Base-by-base conservation (phyloP, 2,329 filamentous ascomycete species). In the Aspergillus udagawae region DNA sequence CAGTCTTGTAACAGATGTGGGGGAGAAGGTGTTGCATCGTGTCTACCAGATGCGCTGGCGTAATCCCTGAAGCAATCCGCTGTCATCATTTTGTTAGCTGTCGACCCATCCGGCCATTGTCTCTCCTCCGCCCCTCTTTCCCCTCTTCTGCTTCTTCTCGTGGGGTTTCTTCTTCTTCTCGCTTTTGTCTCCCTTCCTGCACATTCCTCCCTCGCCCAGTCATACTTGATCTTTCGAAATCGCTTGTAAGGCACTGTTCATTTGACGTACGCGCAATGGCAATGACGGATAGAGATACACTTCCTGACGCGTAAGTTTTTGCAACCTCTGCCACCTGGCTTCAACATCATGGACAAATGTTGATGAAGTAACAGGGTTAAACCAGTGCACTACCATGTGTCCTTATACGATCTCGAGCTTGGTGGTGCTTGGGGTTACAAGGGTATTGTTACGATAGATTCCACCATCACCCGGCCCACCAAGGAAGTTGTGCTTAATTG, bases 341-440 rank as follows among this genome's bases (percentile, higher is more conserved):
- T 58, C 45, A 35, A 48, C 51, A 28, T 3, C 12, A 5, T 54
- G 55, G 54, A 60, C 49, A 20, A 20, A 28, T 28, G 41, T 59
- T 65, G 49, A 65, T 41, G 28, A 20, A 17, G 38, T 14, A 49
- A 44, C 60, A 87, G 84, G 70, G 86, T 93, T 71, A 93, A 91
- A 78, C 92, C 94, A 2, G 79, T 82, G 61, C 91, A 97, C 79
- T 99, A 99, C 78, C 81, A 85, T 68, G 81, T 99, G 63, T 91
- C 88, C 55, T 83, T 99, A 66, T 86, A 82, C 70, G 88, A 94
- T 66, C 79, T 99, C 62, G 87, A 96, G 65, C 77, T 86, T 54
- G 82, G 83, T 62, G 84, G 83, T 55, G 78, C 78, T 58, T 96
- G 93, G 87, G 86, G 83, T 59, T 99, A 93, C 79, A 86, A 93